Percentiles rank a stretch among this genome's conserved stretches.
phyloP scores from a whole-genome alignment of 352 stramenopile species.

The Pythium angustatum region DNA sequence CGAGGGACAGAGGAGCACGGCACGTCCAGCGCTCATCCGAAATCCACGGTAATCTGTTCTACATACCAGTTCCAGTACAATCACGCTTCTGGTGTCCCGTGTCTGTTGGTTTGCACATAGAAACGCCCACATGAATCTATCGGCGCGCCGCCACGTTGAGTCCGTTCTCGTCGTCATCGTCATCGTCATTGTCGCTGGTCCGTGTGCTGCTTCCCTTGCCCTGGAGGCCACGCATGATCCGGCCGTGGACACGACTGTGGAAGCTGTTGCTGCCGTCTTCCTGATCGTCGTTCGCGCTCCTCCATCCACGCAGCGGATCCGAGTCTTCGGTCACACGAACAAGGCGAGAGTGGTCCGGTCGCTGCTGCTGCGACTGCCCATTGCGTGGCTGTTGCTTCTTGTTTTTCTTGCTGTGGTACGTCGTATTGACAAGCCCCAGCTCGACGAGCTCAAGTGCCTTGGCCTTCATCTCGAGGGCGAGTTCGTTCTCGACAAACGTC shows the following conservation, averaged over 20 bases:
- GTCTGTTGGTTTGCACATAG: background rate
- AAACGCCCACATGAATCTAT: constrained; percentile 18
- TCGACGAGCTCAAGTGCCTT: constrained; percentile 71
- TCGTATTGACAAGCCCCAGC: constrained; percentile 73
- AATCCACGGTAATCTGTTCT: no score
- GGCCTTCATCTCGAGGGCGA: constrained; percentile 66
- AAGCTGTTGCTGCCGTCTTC: background rate
- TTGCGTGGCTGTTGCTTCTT: constrained; percentile 33
- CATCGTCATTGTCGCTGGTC: constrained; percentile 7
- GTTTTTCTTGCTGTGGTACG: constrained; percentile 58
- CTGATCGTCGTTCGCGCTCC: constrained; percentile 7
- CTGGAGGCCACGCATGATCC: constrained; percentile 22
- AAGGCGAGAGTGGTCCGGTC: constrained; percentile 16
- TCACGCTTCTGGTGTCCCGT: background rate
- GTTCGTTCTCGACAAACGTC: constrained; percentile 75
- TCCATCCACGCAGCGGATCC: constrained; percentile 19
- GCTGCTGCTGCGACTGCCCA: background rate
- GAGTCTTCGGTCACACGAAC: constrained; percentile 4
- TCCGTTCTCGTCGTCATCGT: constrained; percentile 4
- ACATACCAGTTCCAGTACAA: no score
- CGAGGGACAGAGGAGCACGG: no score
- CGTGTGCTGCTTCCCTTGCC: background rate
- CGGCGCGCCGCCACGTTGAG: constrained; percentile 8
- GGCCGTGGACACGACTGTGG: constrained; percentile 12
- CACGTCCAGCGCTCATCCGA: no score